Evolutionary conservation across 2,329 filamentous ascomycete genomes (phyloP), one percentile per base, ranked within the genome.

Genomic region (Pseudocercospora macadamiae): DNA sequence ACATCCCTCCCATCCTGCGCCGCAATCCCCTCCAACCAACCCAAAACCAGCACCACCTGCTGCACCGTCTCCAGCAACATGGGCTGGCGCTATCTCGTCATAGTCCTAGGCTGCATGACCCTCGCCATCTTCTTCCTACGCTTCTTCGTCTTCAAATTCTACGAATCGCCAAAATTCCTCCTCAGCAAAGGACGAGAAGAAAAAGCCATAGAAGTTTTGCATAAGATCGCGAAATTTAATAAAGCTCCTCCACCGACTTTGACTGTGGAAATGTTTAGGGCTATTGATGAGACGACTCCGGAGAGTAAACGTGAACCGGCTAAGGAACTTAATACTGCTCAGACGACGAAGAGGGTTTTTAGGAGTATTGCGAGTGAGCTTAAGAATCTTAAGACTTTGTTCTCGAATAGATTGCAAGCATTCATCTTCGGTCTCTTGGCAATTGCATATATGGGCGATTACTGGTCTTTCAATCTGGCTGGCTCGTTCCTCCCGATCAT

Each of bases 121-220:
- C 61, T 79, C 1, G 61, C 68, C 18, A 69, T 80, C 14, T 86
- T 83, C 44, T 68, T 86, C 48, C 66, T 82, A 0, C 82, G 85
- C 12, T 77, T 85, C 36, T 79, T 82, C 1, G 66, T 86, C 30
- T 81, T 87, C 64, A 74, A 76, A 4, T 81, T 87, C 51, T 79
- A 78, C 60, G 84, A 87, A 64, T 85, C 83, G 1, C 84, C 85
- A 0, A 87, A 87, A 66, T 87, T 83, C 64, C 75, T 84, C 4
- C 74, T 87, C 7, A 80, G 79, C 47, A 74, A 77, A 14, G 83
- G 83, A 8, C 70, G 78, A 18, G 84, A 87, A 54, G 78, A 73
- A 2, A 75, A 80, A 55, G 78, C 85, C 0, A 77, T 86, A 34
- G 68, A 71, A 25, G 76, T 77, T 1, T 66, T 80, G 10, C 68